Percentiles rank a stretch among this genome's conserved stretches.
These are phyloP conservation scores for Microthlaspi erraticum DNA, from an alignment of 345 rosid species.

Conservation along the genomic window DNA sequence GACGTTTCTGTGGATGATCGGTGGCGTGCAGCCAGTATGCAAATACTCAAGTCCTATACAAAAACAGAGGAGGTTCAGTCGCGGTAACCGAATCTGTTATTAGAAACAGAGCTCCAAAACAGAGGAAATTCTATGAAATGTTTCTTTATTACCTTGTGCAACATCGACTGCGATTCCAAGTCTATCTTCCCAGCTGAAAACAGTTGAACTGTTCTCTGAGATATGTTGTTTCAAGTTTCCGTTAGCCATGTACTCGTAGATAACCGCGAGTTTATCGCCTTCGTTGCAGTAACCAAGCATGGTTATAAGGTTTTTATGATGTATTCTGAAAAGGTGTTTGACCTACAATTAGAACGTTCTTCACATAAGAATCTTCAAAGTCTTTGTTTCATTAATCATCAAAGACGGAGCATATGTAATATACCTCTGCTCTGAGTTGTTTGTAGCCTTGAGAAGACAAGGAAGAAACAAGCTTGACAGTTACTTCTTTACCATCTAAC, in stretches of 20 bases:
- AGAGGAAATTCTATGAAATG: neutral
- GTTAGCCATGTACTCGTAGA: conserved; percentile 60
- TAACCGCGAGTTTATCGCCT: conserved; percentile 49
- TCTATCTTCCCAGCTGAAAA: conserved; percentile 60
- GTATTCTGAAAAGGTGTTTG: conserved; percentile 54
- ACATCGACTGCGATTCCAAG: conserved; percentile 56
- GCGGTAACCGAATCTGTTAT: neutral
- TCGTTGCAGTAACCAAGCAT: conserved; percentile 64
- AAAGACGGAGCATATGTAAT: neutral
- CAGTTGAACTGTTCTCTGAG: conserved; percentile 44
- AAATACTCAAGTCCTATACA: conserved; percentile 48
- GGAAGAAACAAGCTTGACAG: conserved; percentile 59
- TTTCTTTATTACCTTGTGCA: conserved; percentile 53
- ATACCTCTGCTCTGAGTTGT: conserved; percentile 58
- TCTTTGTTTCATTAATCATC: neutral
- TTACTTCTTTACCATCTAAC: conserved; percentile 55
- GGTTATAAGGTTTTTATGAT: conserved; percentile 59
- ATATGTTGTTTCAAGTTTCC: conserved; percentile 55
- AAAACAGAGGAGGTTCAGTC: neutral
- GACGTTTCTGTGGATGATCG: conserved; percentile 64
- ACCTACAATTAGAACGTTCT: conserved; percentile 49
- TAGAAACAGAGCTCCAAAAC: conserved; percentile 20
- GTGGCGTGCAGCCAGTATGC: conserved; percentile 66
- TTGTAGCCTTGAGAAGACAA: conserved; percentile 53
- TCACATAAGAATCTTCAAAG: conserved; percentile 27